Percentiles rank a stretch among this genome's conserved stretches.
Evolutionary conservation across 2,329 filamentous ascomycete species (phyloP).

Genomic region (Ophiostoma quercus): DNA sequence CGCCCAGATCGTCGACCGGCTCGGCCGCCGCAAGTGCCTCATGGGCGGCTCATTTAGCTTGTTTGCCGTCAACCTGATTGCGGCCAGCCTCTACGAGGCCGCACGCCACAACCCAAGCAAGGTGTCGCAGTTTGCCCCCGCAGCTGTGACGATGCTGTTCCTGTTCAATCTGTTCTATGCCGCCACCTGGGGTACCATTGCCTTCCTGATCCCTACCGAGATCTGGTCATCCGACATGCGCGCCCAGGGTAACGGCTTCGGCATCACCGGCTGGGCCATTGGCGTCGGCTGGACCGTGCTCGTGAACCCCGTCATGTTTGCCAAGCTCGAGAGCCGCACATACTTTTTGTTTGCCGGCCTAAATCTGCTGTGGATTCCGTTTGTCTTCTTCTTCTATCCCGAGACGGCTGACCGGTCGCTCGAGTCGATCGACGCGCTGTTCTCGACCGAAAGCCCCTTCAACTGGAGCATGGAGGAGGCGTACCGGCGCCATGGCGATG

Average conservation of each 20-base stretch:
- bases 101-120: constrained; percentile 35
- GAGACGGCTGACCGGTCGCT: constrained; percentile 44
- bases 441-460: constrained; percentile 44
- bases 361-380: constrained; percentile 47
- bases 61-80: constrained; percentile 38
- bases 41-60: constrained; percentile 38
- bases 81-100: constrained; percentile 41
- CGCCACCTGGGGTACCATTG: constrained; percentile 46
- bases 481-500: constrained; percentile 24
- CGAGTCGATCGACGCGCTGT: constrained; percentile 48
- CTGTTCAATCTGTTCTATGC: constrained; percentile 49
- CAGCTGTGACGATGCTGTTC: constrained; percentile 45
- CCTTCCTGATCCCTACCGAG: constrained; percentile 49
- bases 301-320: constrained; percentile 50
- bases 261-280: constrained; percentile 55
- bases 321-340: constrained; percentile 41
- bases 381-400: constrained; percentile 45
- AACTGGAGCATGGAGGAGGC: constrained; percentile 26
- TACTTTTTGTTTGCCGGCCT: constrained; percentile 50
- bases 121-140: constrained; percentile 39
- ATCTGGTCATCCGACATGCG: constrained; percentile 53
- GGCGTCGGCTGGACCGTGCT: constrained; percentile 51
- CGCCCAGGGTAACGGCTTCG: constrained; percentile 55
- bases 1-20: constrained; percentile 46
- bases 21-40: constrained; percentile 42